phyloP scores from a whole-genome alignment of 805 yeast species.

The Candida manassasensis region DNA sequence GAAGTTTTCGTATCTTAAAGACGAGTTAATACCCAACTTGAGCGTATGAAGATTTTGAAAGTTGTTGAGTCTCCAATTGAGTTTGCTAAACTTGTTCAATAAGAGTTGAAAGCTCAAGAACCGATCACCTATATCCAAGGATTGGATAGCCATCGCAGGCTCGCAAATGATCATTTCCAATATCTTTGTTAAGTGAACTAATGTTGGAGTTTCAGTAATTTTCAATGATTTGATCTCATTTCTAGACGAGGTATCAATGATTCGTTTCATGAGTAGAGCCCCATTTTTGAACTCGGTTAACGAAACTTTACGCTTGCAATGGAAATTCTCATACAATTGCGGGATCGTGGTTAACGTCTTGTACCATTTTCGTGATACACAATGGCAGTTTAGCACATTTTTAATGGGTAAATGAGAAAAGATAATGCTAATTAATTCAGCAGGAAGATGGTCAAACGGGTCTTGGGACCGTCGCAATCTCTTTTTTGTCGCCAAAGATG shows the following conservation, averaged over 20 bases:
- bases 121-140: constrained; percentile 26
- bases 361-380: constrained; percentile 34
- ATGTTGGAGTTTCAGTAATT: constrained; percentile 18
- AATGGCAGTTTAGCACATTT: constrained; percentile 22
- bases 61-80: constrained; percentile 22
- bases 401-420: constrained; percentile 20
- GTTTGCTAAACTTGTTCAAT: constrained; percentile 19
- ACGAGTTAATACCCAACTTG: constrained; percentile 25
- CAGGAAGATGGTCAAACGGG: constrained; percentile 24
- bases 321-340: constrained; percentile 18
- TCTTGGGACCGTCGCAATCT: constrained; percentile 15
- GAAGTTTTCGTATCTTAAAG: constrained; percentile 14
- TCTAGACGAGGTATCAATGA: constrained; percentile 14
- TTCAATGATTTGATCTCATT: constrained; percentile 17
- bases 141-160: constrained; percentile 15
- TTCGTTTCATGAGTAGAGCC: constrained; percentile 20
- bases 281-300: constrained; percentile 28
- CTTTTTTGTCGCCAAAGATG: constrained; percentile 6
- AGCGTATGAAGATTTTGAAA: constrained; percentile 17
- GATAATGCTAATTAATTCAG: constrained; percentile 25
- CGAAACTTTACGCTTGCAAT: constrained; percentile 22
- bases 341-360: constrained; percentile 21
- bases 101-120: constrained; percentile 23
- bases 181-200: constrained; percentile 21
- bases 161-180: constrained; percentile 23